These are phyloP conservation scores for Suhomyces bribrorum DNA, from an alignment of 1,139 yeast species.

Conservation along the genomic window DNA sequence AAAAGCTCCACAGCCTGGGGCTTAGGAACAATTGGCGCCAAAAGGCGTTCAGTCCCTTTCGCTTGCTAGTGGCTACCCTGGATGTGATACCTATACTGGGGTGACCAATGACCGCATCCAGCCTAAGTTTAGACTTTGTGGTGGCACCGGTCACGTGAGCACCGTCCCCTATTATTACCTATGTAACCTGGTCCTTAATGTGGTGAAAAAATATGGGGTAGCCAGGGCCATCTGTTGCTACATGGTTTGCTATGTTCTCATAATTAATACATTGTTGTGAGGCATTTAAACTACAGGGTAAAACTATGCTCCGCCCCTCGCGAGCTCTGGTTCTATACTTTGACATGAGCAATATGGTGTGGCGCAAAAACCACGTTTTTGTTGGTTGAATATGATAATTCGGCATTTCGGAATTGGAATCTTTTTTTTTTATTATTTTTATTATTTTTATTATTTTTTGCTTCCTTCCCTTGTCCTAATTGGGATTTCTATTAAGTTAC, in stretches of 20 bases:
- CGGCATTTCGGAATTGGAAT: no score
- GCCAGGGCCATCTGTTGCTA: background rate
- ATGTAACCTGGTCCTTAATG: background rate
- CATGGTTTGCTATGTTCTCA: background rate
- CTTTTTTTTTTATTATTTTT: no score
- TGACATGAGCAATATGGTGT: no score
- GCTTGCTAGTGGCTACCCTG: no score
- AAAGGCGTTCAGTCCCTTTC: background rate
- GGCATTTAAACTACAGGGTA: background rate
- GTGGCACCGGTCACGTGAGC: background rate
- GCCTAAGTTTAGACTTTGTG: background rate
- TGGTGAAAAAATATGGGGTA: background rate
- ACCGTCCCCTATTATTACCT: background rate
- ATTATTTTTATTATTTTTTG: background rate
- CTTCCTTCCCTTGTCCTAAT: background rate
- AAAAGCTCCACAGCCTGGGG: background rate
- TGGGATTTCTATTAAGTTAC: slow-evolving; percentile 2
- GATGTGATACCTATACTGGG: background rate
- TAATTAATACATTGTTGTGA: background rate
- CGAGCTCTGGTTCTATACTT: background rate
- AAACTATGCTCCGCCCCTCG: background rate
- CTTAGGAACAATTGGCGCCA: background rate
- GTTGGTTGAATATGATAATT: no score
- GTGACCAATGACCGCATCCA: background rate
- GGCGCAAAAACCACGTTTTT: no score